phyloP scores from a whole-genome alignment of 768 basidiomycete species.

The Mycena floridula region DNA sequence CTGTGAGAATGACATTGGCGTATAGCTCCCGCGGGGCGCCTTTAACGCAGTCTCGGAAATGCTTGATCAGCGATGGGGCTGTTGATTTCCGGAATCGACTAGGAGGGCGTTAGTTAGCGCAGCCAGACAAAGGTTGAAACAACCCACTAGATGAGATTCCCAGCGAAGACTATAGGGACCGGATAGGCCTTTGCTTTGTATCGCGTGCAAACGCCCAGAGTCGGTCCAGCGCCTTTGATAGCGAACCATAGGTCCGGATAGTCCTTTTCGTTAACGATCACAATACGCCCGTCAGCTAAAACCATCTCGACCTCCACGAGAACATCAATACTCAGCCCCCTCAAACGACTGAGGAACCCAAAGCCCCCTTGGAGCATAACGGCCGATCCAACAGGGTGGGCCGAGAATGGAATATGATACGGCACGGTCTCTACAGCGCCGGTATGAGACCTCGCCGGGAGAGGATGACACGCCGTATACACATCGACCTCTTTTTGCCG shows the following conservation, averaged over 20 bases:
- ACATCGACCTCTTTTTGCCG: slow-evolving; percentile 80
- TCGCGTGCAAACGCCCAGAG: slow-evolving; percentile 81
- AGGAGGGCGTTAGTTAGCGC: slow-evolving; percentile 11
- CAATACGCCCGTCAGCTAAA: slow-evolving; percentile 82
- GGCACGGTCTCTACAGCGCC: slow-evolving; percentile 54
- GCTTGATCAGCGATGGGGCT: slow-evolving; percentile 81
- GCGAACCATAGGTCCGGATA: slow-evolving; percentile 87
- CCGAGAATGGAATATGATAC: slow-evolving; percentile 81
- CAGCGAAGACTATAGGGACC: slow-evolving; percentile 86
- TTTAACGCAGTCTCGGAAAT: slow-evolving; percentile 92
- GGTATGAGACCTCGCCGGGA: slow-evolving; percentile 50
- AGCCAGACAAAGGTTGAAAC: neutral
- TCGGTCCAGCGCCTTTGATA: slow-evolving; percentile 75
- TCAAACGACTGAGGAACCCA: slow-evolving; percentile 77
- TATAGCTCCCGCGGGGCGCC: slow-evolving; percentile 83
- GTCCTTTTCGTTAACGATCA: slow-evolving; percentile 67
- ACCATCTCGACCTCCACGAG: slow-evolving; percentile 91
- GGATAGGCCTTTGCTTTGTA: slow-evolving; percentile 88
- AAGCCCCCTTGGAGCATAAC: slow-evolving; percentile 86
- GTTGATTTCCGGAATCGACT: slow-evolving; percentile 88
- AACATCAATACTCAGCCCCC: slow-evolving; percentile 86
- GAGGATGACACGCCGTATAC: slow-evolving; percentile 61
- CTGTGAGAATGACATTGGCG: slow-evolving; percentile 85
- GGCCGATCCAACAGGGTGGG: slow-evolving; percentile 74
- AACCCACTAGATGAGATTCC: slow-evolving; percentile 86